These are phyloP conservation scores for Coprinopsis marcescibilis DNA, from an alignment of 768 basidiomycete species.

Conservation along the genomic window DNA sequence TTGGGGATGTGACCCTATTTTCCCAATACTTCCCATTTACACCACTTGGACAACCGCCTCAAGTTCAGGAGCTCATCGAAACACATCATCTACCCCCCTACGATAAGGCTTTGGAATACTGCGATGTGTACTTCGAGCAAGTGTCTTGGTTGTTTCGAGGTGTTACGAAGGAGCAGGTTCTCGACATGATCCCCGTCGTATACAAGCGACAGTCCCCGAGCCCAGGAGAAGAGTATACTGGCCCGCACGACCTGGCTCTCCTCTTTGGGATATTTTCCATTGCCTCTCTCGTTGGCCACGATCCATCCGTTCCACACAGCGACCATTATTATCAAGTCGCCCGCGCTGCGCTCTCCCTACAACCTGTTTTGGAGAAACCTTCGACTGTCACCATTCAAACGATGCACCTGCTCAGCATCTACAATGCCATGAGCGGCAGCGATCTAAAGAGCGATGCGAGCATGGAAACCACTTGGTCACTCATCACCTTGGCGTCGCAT, in stretches of 20 bases:
- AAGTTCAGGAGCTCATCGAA: conserved; percentile 45
- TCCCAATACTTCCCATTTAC: conserved; percentile 62
- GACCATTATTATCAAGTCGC: conserved; percentile 67
- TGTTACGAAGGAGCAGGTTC: conserved; percentile 55
- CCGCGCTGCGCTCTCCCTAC: conserved; percentile 57
- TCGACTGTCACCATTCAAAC: conserved; percentile 66
- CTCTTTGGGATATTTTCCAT: conserved; percentile 53
- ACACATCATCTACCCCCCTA: conserved; percentile 45
- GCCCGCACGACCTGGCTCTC: conserved; percentile 47
- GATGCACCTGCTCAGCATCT: conserved; percentile 62
- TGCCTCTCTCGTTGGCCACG: conserved; percentile 40
- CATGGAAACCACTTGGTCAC: conserved; percentile 69
- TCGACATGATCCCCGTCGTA: conserved; percentile 57
- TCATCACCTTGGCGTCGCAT: conserved; percentile 61
- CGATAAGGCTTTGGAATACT: conserved; percentile 46
- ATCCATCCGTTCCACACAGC: conserved; percentile 15
- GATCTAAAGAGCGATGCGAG: conserved; percentile 57
- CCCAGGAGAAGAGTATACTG: conserved; percentile 31
- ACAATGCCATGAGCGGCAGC: conserved; percentile 64
- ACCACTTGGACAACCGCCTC: conserved; percentile 43
- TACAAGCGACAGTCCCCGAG: conserved; percentile 47
- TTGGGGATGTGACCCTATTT: conserved; percentile 38
- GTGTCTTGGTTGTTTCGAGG: conserved; percentile 59
- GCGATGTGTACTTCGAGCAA: conserved; percentile 61
- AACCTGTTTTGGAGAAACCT: conserved; percentile 67